These are phyloP conservation scores for Arthrobotrys musiformis DNA, from an alignment of 2,329 filamentous ascomycete species.

Conservation along the genomic window DNA sequence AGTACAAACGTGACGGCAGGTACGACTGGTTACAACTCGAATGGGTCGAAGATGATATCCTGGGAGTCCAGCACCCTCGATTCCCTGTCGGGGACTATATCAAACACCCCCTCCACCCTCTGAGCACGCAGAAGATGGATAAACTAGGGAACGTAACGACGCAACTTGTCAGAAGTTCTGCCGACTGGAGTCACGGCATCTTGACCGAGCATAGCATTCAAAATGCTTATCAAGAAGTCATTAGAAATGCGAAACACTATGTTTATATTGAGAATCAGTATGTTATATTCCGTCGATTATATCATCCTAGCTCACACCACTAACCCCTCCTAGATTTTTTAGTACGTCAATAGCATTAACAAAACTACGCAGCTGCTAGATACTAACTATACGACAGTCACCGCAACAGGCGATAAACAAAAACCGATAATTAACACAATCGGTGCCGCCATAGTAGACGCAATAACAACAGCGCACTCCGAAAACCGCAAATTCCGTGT, in stretches of 20 bases:
- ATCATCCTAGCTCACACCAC: not conserved
- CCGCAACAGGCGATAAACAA: slow-evolving; percentile 89
- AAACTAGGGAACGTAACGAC: slow-evolving; percentile 79
- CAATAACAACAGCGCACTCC: slow-evolving; percentile 80
- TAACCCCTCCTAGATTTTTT: slow-evolving; percentile 72
- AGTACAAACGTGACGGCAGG: slow-evolving; percentile 87
- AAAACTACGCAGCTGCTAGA: not conserved
- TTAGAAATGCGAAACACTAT: slow-evolving; percentile 86
- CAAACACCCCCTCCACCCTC: slow-evolving; percentile 77
- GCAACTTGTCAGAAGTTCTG: slow-evolving; percentile 88
- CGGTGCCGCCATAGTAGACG: slow-evolving; percentile 88
- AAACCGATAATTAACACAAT: slow-evolving; percentile 87
- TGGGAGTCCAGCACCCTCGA: slow-evolving; percentile 87
- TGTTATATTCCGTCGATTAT: not conserved
- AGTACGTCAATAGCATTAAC: slow-evolving; percentile 63
- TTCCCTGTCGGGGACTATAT: slow-evolving; percentile 90
- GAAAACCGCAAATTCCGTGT: slow-evolving; percentile 89
- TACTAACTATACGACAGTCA: slow-evolving; percentile 67
- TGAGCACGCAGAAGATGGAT: slow-evolving; percentile 73
- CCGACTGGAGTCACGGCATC: slow-evolving; percentile 94
- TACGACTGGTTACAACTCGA: slow-evolving; percentile 88
- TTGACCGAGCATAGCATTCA: slow-evolving; percentile 85
- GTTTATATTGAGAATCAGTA: slow-evolving; percentile 96
- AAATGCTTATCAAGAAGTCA: slow-evolving; percentile 85
- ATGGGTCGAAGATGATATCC: slow-evolving; percentile 82